Evolutionary conservation across 208 protist species (phyloP), one percentile per base, ranked within the genome.

Genomic region (Trypanosoma lewisi): DNA sequence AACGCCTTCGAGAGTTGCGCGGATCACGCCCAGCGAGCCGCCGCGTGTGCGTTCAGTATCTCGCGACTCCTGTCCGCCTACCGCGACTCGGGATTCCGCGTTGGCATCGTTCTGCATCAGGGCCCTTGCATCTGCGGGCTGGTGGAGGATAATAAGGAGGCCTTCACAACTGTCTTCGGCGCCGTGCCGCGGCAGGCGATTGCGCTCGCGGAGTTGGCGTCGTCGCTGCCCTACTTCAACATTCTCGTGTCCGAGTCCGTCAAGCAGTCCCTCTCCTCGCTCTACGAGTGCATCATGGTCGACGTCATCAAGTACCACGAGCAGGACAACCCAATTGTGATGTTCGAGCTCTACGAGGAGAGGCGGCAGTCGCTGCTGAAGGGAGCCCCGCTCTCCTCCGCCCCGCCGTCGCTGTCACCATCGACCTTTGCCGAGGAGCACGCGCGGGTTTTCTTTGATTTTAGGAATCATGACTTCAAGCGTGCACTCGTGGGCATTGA

Each of bases 1-100:
- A 95, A 95, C 62, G 89, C 83, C 27, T 95, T 95, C 67, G 85
- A 90, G 37, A 78, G 75, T 66, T 83, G 85, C 54, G 41, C 78
- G 17, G 77, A 87, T 70, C 89, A 95, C 77, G 81, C 78, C 19
- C 70, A 79, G 45, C 42, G 55, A 16, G 89, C 89, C n/a, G 85
- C 81, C 1, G 55, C 71, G 19, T 95, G 89, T 62, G 89, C 85
- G 50, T 58, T 83, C 36, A 82, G 87, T 33, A 89, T 95, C 31
- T 70, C 79, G 9, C 63, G 64, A 30, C 62, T 77, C 28, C 77
- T 95, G 28, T 71, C 75, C 4, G 61, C 66, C 19, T 83, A 84
- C 52, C 70, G 83, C 4, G 36, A 56, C 30, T 70, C 82, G 16
- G 89, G 89, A 3, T 74, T 95, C 52, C 73, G 83, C 60, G 52